Percentiles rank a stretch among this genome's conserved stretches.
phyloP scores from a whole-genome alignment of 2,329 filamentous ascomycete genomes.

The Microsporum canis region DNA sequence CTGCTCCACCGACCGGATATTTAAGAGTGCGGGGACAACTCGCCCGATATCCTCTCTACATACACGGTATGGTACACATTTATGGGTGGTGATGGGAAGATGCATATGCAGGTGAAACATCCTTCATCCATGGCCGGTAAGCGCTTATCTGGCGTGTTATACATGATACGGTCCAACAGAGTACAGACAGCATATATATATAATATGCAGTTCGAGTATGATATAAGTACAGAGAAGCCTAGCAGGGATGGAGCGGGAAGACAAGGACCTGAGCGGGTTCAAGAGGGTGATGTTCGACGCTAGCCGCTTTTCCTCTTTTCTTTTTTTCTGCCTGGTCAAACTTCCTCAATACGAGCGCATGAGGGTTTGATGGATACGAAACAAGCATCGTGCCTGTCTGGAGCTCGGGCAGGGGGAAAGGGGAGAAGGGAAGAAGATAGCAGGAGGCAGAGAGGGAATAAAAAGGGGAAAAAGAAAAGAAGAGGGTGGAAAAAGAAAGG shows the following conservation, averaged over 20 bases:
- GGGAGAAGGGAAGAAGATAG: background rate
- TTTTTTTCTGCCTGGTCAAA: background rate
- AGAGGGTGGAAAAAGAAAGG: background rate
- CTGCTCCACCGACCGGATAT: background rate
- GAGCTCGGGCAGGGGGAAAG: background rate
- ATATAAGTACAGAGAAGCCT: background rate
- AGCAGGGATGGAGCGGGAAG: constrained; percentile 1
- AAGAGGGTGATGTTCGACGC: background rate
- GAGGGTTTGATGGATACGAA: background rate
- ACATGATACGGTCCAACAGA: too few species aligned
- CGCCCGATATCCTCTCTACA: too few species aligned
- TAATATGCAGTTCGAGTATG: background rate
- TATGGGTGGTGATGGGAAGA: too few species aligned
- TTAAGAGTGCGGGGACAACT: background rate
- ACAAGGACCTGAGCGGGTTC: background rate
- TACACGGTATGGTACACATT: too few species aligned
- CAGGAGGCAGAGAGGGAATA: too few species aligned
- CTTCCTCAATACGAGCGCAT: background rate
- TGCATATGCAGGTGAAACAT: too few species aligned
- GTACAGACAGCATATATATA: too few species aligned
- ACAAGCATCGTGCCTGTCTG: background rate
- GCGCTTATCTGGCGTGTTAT: too few species aligned
- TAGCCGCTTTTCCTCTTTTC: background rate
- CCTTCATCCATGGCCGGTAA: too few species aligned
- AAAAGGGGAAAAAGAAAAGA: background rate